phyloP scores from a whole-genome alignment of 2,329 filamentous ascomycete genomes.

The Fusarium odoratissimum region DNA sequence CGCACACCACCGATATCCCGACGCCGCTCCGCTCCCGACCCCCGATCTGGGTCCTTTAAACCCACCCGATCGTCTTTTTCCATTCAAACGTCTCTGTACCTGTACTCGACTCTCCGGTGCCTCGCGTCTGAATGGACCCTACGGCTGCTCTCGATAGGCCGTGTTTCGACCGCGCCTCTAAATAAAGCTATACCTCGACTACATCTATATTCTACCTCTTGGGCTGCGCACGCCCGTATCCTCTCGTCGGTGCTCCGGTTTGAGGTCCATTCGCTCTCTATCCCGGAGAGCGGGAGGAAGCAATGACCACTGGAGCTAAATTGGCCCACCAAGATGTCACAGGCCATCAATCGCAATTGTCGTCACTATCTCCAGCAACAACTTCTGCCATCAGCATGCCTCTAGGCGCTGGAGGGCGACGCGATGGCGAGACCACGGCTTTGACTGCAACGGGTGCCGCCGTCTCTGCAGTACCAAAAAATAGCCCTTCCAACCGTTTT shows the following conservation, averaged over 20 bases:
- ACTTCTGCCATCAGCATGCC: constrained; percentile 43
- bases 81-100: constrained; percentile 15
- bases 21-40: constrained; percentile 37
- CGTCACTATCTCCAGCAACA: constrained; percentile 44
- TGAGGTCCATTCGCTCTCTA: constrained; percentile 39
- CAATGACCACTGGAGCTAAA: constrained; percentile 53
- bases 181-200: constrained; percentile 30
- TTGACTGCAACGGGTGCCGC: constrained; percentile 38
- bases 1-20: constrained; percentile 36
- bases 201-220: constrained; percentile 3
- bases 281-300: constrained; percentile 42
- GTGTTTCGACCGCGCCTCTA: constrained; percentile 45
- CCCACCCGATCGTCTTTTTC: constrained; percentile 22
- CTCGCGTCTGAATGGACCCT: constrained; percentile 45
- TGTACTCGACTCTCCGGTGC: constrained; percentile 30
- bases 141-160: constrained; percentile 41
- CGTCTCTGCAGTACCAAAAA: constrained; percentile 9
- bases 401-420: constrained; percentile 45
- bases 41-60: constrained; percentile 32
- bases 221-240: constrained; percentile 7
- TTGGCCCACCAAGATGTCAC: constrained; percentile 54
- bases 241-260: constrained; percentile 12
- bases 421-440: constrained; percentile 44
- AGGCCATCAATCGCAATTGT: constrained; percentile 47
- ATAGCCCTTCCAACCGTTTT: constrained; percentile 51